phyloP scores from a whole-genome alignment of 805 yeast genomes.

The Schwanniomyces sp. region DNA sequence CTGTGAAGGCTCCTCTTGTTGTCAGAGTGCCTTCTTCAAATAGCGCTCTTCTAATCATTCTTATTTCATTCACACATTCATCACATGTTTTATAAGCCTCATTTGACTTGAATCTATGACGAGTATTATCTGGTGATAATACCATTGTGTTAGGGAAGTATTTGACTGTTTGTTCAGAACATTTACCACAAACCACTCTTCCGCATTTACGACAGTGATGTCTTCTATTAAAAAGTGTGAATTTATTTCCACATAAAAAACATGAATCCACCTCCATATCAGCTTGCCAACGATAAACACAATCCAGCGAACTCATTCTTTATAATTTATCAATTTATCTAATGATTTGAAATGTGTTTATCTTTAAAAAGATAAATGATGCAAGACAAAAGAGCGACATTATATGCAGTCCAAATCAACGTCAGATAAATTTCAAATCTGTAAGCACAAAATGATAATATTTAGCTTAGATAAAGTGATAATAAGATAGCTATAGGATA shows the following conservation, averaged over 20 bases:
- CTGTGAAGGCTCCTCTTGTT: neutral
- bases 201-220: conserved; percentile 90
- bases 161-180: conserved; percentile 54
- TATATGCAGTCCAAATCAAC: neutral
- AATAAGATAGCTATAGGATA: neutral
- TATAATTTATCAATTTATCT: neutral
- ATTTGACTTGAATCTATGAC: conserved; percentile 48
- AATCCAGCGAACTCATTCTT: conserved; percentile 1
- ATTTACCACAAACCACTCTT: conserved; percentile 67
- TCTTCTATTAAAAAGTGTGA: conserved; percentile 64
- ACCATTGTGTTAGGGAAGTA: conserved; percentile 62
- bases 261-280: conserved; percentile 58
- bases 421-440: neutral
- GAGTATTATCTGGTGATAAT: conserved; percentile 52
- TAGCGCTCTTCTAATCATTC: conserved; percentile 46
- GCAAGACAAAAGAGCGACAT: neutral
- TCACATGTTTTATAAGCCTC: conserved; percentile 75
- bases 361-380: neutral
- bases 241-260: conserved; percentile 50
- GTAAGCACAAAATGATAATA: neutral
- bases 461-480: neutral
- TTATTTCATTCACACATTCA: conserved; percentile 64
- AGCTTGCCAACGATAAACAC: conserved; percentile 64
- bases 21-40: conserved; percentile 7
- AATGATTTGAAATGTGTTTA: neutral